A percentile compares a stretch with the other conserved stretches of the same genome.
Evolutionary conservation across 139 green algal genomes (phyloP).

Genomic region (Tetradesmus lagerheimii): DNA sequence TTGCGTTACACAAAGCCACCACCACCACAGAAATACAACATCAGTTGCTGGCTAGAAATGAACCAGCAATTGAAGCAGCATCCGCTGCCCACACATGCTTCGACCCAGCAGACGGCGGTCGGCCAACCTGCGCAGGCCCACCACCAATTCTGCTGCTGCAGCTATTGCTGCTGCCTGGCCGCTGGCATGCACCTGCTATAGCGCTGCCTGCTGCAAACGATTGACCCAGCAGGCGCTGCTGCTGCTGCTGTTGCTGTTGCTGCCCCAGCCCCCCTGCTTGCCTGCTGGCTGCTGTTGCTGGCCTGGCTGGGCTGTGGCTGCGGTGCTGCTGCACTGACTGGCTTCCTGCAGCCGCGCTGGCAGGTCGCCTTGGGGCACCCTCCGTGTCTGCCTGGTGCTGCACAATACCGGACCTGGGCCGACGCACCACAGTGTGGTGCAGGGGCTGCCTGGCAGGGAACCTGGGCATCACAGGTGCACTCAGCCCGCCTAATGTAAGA

Average conservation of each 20-base stretch:
- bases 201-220: not conserved
- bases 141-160: not conserved
- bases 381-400: not conserved
- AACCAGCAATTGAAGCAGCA: not conserved
- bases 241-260: not conserved
- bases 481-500: not conserved
- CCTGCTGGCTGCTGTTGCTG: conserved; percentile 9
- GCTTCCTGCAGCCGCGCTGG: not conserved
- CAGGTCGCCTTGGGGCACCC: not conserved
- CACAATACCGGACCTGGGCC: not conserved
- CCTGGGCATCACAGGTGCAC: not conserved
- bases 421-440: not conserved
- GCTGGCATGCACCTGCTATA: not conserved
- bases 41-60: not conserved
- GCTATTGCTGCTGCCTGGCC: not conserved
- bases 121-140: not conserved
- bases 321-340: not conserved
- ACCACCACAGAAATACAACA: not conserved
- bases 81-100: not conserved
- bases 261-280: not conserved
- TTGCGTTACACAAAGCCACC: no score
- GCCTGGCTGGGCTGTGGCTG: not conserved
- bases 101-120: not conserved
- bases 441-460: conserved; percentile 15
- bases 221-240: not conserved